Evolutionary conservation across 1,139 yeast species (phyloP), one percentile per base, ranked within the genome.

Genomic region (Yamadazyma spencermartinsiae): DNA sequence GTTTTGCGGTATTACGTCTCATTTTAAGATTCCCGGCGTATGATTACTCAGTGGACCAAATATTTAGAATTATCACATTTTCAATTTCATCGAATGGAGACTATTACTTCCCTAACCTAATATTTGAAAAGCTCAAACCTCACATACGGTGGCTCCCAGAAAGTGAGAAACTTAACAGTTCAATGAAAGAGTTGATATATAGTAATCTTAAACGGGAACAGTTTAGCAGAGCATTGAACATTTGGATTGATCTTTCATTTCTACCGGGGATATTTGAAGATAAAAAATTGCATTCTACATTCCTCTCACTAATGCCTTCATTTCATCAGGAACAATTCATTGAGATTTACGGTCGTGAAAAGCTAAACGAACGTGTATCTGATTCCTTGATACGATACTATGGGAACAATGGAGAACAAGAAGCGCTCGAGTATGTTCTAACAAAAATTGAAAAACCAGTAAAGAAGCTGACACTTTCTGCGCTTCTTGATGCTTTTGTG

Each of bases 391-490:
- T 30, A 4, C 9, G 8, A 11, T 30, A n/a, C 9, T 19, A 8
- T 13, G 25, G 33, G 10, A n/a, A 15, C 3, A 6, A 32, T 13
- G 20, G n/a, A 4, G 8, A 10, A 4, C 4, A 6, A 4, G 13
- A 21, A 14, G 44, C 49, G 32, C 60, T 64, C 37, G 50, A 56
- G 17, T 34, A 33, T 4, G 42, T 61, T 14, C 41, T 63, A 3
- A 48, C 51, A 20, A 38, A 43, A n/a, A 40, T 68, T 9, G 38
- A 37, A 11, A 52, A 62, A 2, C 74, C 74, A 5, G 44, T 68
- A 16, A 45, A 54, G 24, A 50, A 73, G 28, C 58, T 56, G 49
- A 57, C 68, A 1, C 51, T 69, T n/a, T 61, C 72, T 3, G 57
- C 58, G 38, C 52, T 71, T 26, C 59, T 70, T 34, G 50, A 51